Conservation (phyloP, 352 stramenopile genomes). For the Globisporangium canariense region DNA sequence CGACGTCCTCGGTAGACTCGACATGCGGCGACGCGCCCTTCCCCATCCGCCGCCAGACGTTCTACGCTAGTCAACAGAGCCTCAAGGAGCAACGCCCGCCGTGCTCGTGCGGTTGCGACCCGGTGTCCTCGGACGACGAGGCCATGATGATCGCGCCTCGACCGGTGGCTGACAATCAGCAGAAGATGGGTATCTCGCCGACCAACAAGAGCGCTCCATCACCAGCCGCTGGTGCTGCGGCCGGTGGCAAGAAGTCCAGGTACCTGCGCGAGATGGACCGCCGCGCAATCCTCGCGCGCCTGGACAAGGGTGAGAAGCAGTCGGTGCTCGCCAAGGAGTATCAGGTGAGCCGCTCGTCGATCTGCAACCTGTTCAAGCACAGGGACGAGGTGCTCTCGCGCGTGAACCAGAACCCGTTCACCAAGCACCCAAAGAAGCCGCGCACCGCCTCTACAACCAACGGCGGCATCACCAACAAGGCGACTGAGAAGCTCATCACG, state of each 20-base stretch:
- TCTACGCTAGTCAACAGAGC: constrained; percentile 1
- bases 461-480: constrained; percentile 3
- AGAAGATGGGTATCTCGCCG: constrained; percentile 9
- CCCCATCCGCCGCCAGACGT: constrained; percentile 15
- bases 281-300: constrained; percentile 35
- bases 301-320: constrained; percentile 43
- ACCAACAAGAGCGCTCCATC: constrained; percentile 4
- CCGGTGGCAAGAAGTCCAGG: constrained; percentile 24
- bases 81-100: not conserved
- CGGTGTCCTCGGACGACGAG: constrained; percentile 12
- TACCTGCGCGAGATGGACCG: constrained; percentile 54
- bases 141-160: not conserved
- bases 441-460: not conserved
- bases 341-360: constrained; percentile 48
- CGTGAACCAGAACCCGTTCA: constrained; percentile 36
- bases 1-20: constrained; percentile 12
- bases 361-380: constrained; percentile 61
- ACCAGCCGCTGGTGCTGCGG: not conserved
- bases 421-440: constrained; percentile 37
- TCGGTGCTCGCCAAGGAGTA: constrained; percentile 55
- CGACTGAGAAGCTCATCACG: constrained; percentile 18
- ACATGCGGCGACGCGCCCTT: not conserved
- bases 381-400: constrained; percentile 36
- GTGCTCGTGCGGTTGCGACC: constrained; percentile 17
- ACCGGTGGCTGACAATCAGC: not conserved